Percentiles rank a stretch among this genome's conserved stretches.
Conservation (phyloP, 345 rosid genomes). For the Noccaea caerulescens region DNA sequence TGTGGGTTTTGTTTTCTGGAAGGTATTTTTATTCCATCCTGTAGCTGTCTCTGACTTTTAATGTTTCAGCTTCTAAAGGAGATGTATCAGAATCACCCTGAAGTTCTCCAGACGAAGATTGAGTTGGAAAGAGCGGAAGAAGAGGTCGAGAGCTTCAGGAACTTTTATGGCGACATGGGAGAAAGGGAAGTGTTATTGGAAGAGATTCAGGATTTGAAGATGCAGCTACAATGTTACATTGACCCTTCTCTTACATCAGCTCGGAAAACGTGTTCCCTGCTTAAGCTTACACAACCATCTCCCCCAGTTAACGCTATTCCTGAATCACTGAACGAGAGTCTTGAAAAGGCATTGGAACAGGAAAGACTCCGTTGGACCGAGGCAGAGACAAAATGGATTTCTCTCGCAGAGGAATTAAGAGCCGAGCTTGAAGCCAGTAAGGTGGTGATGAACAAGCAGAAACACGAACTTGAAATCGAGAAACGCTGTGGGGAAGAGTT, state of each 20-base stretch:
- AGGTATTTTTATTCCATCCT: slow-evolving; percentile 10
- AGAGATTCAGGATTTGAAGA: slow-evolving; percentile 82
- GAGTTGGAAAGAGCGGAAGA: slow-evolving; percentile 73
- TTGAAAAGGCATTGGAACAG: slow-evolving; percentile 56
- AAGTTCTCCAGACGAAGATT: slow-evolving; percentile 60
- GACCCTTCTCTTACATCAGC: slow-evolving; percentile 61
- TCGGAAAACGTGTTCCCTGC: slow-evolving; percentile 49
- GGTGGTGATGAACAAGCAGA: slow-evolving; percentile 44
- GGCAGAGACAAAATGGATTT: slow-evolving; percentile 87
- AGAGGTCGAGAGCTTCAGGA: slow-evolving; percentile 67
- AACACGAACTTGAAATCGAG: slow-evolving; percentile 68
- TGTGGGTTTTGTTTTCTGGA: slow-evolving; percentile 9
- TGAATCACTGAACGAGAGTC: slow-evolving; percentile 52
- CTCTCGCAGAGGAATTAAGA: slow-evolving; percentile 75
- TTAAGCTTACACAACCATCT: slow-evolving; percentile 51
- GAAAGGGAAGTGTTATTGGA: slow-evolving; percentile 87
- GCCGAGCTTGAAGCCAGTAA: slow-evolving; percentile 57
- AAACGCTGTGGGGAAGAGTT: slow-evolving; percentile 75
- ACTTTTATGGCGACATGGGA: slow-evolving; percentile 68
- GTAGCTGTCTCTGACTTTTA: slow-evolving; percentile 18
- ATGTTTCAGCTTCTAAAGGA: slow-evolving; percentile 75
- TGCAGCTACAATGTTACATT: slow-evolving; percentile 69
- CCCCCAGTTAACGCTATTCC: slow-evolving; percentile 50
- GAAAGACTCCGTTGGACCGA: slow-evolving; percentile 68
- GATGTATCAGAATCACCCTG: slow-evolving; percentile 79